Conservation (phyloP, 2,329 filamentous ascomycete genomes). For the Lithohypha guttulata region DNA sequence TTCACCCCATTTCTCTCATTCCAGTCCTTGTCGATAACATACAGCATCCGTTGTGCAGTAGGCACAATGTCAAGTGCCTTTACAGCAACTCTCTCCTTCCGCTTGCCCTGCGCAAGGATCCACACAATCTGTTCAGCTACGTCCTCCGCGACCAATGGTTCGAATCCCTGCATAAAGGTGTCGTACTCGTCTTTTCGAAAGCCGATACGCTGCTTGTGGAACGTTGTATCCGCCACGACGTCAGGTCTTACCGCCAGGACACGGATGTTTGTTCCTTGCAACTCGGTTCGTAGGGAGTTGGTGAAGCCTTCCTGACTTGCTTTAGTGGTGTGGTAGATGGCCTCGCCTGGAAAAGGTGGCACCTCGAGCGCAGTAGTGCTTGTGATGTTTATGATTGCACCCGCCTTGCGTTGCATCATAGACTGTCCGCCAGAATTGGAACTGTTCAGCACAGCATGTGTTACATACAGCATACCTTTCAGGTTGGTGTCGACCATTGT, state of each 20-base stretch:
- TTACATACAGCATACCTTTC: constrained; percentile 28
- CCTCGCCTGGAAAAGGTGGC: constrained; percentile 40
- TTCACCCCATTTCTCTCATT: constrained; percentile 14
- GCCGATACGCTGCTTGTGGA: constrained; percentile 37
- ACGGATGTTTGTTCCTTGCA: constrained; percentile 37
- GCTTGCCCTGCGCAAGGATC: constrained; percentile 29
- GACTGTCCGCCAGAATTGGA: constrained; percentile 10
- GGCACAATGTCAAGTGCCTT: constrained; percentile 41
- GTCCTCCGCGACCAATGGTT: constrained; percentile 35
- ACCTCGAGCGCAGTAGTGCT: constrained; percentile 38
- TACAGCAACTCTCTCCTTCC: constrained; percentile 31
- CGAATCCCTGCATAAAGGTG: constrained; percentile 36
- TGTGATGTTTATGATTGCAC: constrained; percentile 41
- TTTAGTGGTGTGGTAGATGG: constrained; percentile 40
- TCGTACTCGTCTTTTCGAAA: constrained; percentile 35
- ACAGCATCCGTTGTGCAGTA: constrained; percentile 29
- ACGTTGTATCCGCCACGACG: constrained; percentile 37
- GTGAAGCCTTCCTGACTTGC: constrained; percentile 40
- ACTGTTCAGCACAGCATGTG: constrained; percentile 32
- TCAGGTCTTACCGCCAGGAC: constrained; percentile 39
- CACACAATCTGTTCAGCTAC: constrained; percentile 34
- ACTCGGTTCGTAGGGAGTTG: constrained; percentile 39
- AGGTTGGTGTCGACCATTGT: constrained; percentile 41
- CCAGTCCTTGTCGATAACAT: constrained; percentile 26
- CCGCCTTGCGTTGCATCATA: constrained; percentile 31